These are phyloP conservation scores for Sordariomycetes sp. DNA, from an alignment of 2,329 filamentous ascomycete genomes.

Conservation along the genomic window DNA sequence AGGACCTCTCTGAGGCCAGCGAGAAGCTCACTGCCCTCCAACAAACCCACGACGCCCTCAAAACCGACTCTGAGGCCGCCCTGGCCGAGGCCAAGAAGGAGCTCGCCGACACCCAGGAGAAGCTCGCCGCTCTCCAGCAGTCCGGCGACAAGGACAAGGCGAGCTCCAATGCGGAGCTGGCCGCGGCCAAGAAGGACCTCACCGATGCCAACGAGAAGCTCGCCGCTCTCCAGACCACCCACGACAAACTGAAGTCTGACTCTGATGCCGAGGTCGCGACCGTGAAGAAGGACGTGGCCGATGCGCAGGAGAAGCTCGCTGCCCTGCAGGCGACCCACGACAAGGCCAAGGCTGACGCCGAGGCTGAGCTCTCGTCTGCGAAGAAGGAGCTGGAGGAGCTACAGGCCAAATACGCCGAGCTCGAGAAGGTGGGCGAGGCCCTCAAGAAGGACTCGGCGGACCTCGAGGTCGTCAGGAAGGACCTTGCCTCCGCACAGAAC, in stretches of 20 bases:
- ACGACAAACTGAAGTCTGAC: slow-evolving; percentile 12
- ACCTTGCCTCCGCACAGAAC: slow-evolving; percentile 7
- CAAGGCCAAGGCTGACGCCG: slow-evolving; percentile 2
- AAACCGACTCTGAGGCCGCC: slow-evolving; percentile 12
- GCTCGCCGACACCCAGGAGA: slow-evolving; percentile 13
- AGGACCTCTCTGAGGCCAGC: slow-evolving; percentile 8
- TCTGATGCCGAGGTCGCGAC: slow-evolving; percentile 14
- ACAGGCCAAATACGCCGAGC: slow-evolving; percentile 4
- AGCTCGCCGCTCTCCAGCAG: slow-evolving; percentile 15
- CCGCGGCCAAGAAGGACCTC: slow-evolving; percentile 12
- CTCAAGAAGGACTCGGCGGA: slow-evolving; percentile 13
- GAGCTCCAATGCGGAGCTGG: slow-evolving; percentile 17
- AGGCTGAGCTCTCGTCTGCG: slow-evolving; percentile 1
- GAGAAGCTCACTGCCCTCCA: slow-evolving; percentile 9
- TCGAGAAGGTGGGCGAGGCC: slow-evolving; percentile 3
- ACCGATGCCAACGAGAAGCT: slow-evolving; percentile 8
- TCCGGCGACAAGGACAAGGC: slow-evolving; percentile 14
- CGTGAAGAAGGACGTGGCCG: slow-evolving; percentile 15
- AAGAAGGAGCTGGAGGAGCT: slow-evolving; percentile 6
- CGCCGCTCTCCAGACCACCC: slow-evolving; percentile 8
- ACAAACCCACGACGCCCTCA: slow-evolving; percentile 12
- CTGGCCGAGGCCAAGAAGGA: slow-evolving; percentile 16
- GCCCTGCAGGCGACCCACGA: slow-evolving; percentile 6
- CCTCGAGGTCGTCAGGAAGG: slow-evolving; percentile 17
- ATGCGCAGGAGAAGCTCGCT: slow-evolving; percentile 14